phyloP scores from a whole-genome alignment of 2,329 filamentous ascomycete genomes.

The Xylaria polymorpha region DNA sequence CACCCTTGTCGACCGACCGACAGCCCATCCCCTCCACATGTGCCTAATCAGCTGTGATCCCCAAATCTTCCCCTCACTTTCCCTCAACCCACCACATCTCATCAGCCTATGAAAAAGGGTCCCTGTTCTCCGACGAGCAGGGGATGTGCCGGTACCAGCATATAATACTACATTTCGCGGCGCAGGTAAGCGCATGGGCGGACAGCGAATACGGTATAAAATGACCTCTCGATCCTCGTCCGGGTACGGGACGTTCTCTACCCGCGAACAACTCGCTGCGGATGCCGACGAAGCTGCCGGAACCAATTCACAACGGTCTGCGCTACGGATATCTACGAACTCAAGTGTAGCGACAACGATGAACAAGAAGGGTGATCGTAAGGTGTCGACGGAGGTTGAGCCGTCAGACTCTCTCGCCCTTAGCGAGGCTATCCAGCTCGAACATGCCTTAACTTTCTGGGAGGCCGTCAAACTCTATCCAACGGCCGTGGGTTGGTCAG shows the following conservation, averaged over 20 bases:
- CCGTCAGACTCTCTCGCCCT: constrained; percentile 44
- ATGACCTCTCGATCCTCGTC: constrained; percentile 22
- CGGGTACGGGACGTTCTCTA: constrained; percentile 34
- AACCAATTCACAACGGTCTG: background rate
- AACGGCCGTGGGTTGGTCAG: constrained; percentile 64
- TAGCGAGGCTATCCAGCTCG: constrained; percentile 54
- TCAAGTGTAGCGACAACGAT: constrained; percentile 20
- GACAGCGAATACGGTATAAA: constrained; percentile 14
- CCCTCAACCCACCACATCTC: constrained; percentile 7
- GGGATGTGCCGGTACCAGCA: background rate
- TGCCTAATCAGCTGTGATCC: constrained; percentile 10
- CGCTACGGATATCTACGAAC: background rate
- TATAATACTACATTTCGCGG: background rate
- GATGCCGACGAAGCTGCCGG: background rate
- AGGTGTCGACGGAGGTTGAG: constrained; percentile 31
- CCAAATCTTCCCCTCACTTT: constrained; percentile 25
- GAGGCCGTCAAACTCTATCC: constrained; percentile 58
- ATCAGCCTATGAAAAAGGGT: constrained; percentile 24
- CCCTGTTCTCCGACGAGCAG: background rate
- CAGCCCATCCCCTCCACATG: constrained; percentile 22
- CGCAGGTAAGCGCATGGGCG: constrained; percentile 8
- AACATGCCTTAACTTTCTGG: constrained; percentile 55
- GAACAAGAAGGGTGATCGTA: constrained; percentile 33
- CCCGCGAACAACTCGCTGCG: constrained; percentile 1
- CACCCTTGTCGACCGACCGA: constrained; percentile 15